Percentiles rank a stretch among this genome's conserved stretches.
These are phyloP conservation scores for Euclidium syriacum DNA, from an alignment of 345 rosid genomes.

Conservation along the genomic window DNA sequence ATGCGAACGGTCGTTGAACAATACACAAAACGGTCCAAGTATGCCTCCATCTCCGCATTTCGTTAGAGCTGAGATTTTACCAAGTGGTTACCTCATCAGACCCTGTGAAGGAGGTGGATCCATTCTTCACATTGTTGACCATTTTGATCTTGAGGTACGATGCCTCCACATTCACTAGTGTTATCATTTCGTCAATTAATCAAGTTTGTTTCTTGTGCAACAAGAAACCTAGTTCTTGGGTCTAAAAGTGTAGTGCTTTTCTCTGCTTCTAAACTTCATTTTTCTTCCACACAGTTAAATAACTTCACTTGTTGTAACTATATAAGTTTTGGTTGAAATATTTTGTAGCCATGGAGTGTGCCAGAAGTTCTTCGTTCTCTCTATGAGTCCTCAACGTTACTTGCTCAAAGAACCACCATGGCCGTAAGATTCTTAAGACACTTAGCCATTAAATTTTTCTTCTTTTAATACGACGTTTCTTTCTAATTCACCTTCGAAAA, in stretches of 20 bases:
- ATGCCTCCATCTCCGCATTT: slow-evolving; percentile 94
- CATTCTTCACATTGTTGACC: slow-evolving; percentile 89
- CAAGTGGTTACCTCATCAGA: slow-evolving; percentile 90
- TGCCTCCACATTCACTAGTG: neutral
- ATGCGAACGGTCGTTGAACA: slow-evolving; percentile 88
- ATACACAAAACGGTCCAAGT: slow-evolving; percentile 91
- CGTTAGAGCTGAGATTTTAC: slow-evolving; percentile 86
- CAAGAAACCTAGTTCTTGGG: slow-evolving; percentile 15
- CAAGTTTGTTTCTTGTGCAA: neutral
- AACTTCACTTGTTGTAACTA: neutral
- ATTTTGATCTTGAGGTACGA: slow-evolving; percentile 81
- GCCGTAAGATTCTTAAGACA: slow-evolving; percentile 47
- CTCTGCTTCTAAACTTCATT: neutral
- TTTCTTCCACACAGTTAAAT: no score
- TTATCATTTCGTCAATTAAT: neutral
- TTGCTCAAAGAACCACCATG: slow-evolving; percentile 94
- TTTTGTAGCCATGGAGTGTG: slow-evolving; percentile 82
- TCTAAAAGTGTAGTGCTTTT: neutral
- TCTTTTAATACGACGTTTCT: no score
- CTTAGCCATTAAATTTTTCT: no score
- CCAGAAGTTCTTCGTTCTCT: slow-evolving; percentile 98
- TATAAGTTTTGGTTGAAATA: neutral
- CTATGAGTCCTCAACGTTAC: slow-evolving; percentile 86
- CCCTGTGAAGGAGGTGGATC: slow-evolving; percentile 99
- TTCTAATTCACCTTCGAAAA: no score